Evolutionary conservation across 1,284 basidiomycete species (phyloP), one percentile per base, ranked within the genome.

Genomic region (Jaminaea rosea): DNA sequence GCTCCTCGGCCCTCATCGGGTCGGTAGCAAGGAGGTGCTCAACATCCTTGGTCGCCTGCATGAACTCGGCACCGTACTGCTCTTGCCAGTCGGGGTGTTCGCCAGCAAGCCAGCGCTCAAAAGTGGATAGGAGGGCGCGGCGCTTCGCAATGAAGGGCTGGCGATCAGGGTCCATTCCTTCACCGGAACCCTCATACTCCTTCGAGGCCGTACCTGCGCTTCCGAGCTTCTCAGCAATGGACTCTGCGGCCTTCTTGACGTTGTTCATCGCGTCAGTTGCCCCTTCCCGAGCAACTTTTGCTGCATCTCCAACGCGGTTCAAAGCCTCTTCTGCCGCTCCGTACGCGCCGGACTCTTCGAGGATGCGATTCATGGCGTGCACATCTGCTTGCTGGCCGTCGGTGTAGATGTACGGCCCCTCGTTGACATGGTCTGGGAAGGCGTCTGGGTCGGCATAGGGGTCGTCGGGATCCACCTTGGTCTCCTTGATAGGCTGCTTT

Each of bases 31-130:
- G 27, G 10, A 63, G 49, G 29, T 63, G 41, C 32, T 65, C 60
- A 15, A 63, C 65, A 1, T 56, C 54, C 19, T 23, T 6, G 42
- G 60, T 63, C 10, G 70, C 69, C 7, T 48, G 17, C 1, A 44
- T 32, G 53, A 67, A 67, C 21, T 65, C 55, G 13, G 48, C 36
- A 6, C 52, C 49, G 52, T 65, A 63, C 21, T 62, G 53, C 23
- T 49, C 47, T 24, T 52, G 47, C 63, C 64, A 67, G 31, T 63
- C 63, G 27, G 60, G 50, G 17, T 64, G 45, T 46, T 67, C 63
- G n/a, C 59, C 60, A 19, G 59, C 52, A 17, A 67, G 52, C 63
- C 63, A 67, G 37, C 55, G 49, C 24, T 61, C 56, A 13, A 67
- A 56, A 37, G 58, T 54, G 36, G 58, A 57, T 19, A 62, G 58